Percentiles rank a stretch among this genome's conserved stretches.
Evolutionary conservation across 805 yeast genomes (phyloP).

Genomic region (Ogataea haglerorum): DNA sequence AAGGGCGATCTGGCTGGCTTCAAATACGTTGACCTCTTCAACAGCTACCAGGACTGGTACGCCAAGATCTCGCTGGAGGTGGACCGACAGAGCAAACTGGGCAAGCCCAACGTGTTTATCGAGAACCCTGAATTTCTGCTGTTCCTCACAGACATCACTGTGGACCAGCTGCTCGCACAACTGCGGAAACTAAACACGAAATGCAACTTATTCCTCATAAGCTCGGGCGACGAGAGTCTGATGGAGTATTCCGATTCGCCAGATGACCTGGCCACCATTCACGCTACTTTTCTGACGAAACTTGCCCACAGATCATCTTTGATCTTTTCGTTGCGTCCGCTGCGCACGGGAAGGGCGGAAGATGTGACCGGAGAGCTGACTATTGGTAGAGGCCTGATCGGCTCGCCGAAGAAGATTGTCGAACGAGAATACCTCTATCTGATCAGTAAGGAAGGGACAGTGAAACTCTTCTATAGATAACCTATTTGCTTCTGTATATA

Average conservation of each 20-base stretch:
- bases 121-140: conserved; percentile 31
- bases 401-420: conserved; percentile 27
- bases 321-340: conserved; percentile 58
- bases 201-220: conserved; percentile 25
- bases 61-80: conserved; percentile 8
- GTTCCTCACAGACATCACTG: conserved; percentile 13
- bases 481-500: conserved; percentile 24
- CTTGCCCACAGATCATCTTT: conserved; percentile 49
- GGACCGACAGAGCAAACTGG: conserved; percentile 20
- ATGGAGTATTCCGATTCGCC: conserved; percentile 18
- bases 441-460: conserved; percentile 50
- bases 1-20: conserved; percentile 39
- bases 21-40: conserved; percentile 39
- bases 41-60: conserved; percentile 33
- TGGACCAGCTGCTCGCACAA: conserved; percentile 16
- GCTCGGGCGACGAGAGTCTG: conserved; percentile 21
- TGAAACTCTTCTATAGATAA: conserved; percentile 43
- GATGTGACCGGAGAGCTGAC: conserved; percentile 75
- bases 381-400: conserved; percentile 53
- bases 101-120: conserved; percentile 23
- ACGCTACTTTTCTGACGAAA: conserved; percentile 45
- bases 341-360: conserved; percentile 76
- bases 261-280: conserved; percentile 31
- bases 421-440: conserved; percentile 66
- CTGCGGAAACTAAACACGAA: conserved; percentile 17